Evolutionary conservation across 768 basidiomycete genomes (phyloP).

Genomic region (Mrakia frigida): DNA sequence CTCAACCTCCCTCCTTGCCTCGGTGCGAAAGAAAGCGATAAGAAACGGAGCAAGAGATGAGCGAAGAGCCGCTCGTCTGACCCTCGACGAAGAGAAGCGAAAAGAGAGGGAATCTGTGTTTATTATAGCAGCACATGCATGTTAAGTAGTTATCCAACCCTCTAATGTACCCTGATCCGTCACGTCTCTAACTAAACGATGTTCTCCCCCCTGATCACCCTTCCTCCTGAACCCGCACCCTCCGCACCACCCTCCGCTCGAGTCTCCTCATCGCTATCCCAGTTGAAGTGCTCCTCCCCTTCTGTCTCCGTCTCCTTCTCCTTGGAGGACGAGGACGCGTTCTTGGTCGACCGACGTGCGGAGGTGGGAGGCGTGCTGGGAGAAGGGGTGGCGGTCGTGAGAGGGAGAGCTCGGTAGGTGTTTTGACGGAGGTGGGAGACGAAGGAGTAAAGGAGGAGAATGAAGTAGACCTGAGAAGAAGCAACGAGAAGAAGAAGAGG

Average conservation of each 20-base stretch:
- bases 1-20: no score
- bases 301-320: neutral
- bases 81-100: no score
- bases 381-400: conserved; percentile 28
- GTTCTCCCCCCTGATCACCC: neutral
- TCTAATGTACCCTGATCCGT: no score
- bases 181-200: neutral
- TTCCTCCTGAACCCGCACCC: neutral
- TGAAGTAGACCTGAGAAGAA: conserved; percentile 75
- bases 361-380: neutral
- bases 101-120: no score
- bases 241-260: neutral
- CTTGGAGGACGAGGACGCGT: neutral
- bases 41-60: no score
- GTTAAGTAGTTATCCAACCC: no score
- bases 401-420: conserved; percentile 74
- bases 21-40: no score
- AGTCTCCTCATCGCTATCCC: conserved; percentile 26
- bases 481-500: neutral
- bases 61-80: no score
- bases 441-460: conserved; percentile 82
- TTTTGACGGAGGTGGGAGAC: conserved; percentile 86
- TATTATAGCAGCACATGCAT: no score
- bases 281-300: conserved; percentile 28
- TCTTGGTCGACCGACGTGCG: neutral